Base-by-base conservation (phyloP, 1,139 yeast species). In the Kodamaea alishanica region DNA sequence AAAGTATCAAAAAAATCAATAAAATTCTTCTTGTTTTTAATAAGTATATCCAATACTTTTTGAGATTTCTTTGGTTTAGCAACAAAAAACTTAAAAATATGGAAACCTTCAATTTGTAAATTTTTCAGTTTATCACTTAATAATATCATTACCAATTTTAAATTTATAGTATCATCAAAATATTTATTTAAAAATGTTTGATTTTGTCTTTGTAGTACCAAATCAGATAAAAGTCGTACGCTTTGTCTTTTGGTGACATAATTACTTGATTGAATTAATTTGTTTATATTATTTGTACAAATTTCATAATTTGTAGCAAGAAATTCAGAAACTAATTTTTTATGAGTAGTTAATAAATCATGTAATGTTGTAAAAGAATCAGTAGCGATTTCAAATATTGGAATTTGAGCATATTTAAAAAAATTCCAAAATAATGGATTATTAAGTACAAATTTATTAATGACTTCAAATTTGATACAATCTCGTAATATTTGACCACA, bases 231-330 rank as follows among this genome's bases (percentile, higher is more conserved):
- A 30, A 92, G 67, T 51, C 90, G 83, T 24, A 89, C 80, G 34
- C 95, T 82, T 61, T 92, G 98, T 45, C 98, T 77, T 56, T 89
- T 88, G 5, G 95, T 88, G 28, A 92, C 97, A 59, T 92, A 92
- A 59, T 86, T 89, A 20, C 78, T 77, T 37, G 88, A 83, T 35
- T 79, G 77, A 50, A 92, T 81, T 44, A 90, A 65, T 44, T 70
- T 70, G 58, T 86, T 88, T 50, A 88, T 82, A 46, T 69, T 67
- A 30, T 61, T 57, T 28, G 81, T 81, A 60, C 92, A 87, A 26
- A 55, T 54, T 2, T 68, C 74, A 42, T 79, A 70, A 52, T 81
- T 77, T 7, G 57, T 61, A 54, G 72, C 55, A 50, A 89, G 73
- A 53, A 88, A 90, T 37, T 81, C 88, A 4, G 85, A 69, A 0